phyloP scores from a whole-genome alignment of 257 asterid genomes.

The Nicotiana sylvestris region DNA sequence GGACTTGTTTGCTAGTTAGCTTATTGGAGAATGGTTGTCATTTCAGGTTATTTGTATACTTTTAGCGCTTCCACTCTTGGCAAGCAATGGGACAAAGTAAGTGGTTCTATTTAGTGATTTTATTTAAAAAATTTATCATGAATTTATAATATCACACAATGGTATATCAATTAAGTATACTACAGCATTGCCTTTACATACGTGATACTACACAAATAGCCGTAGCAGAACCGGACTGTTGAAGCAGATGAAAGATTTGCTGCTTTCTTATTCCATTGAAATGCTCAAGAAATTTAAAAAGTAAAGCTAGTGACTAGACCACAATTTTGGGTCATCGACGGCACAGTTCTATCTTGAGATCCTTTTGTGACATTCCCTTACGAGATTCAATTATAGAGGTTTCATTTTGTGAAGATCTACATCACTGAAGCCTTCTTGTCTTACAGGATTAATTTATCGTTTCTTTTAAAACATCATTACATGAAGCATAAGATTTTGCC shows the following conservation, averaged over 20 bases:
- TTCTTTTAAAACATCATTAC: background rate
- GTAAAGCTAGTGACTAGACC: background rate
- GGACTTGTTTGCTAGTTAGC: background rate
- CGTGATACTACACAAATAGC: background rate
- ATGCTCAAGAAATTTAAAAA: background rate
- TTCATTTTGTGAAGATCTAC: background rate
- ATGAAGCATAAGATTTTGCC: background rate
- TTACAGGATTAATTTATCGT: background rate
- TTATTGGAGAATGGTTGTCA: conserved; percentile 10
- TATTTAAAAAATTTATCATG: background rate
- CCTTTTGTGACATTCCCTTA: background rate
- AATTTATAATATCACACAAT: background rate
- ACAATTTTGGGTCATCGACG: background rate
- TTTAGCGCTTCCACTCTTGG: conserved; percentile 82
- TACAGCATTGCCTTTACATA: background rate
- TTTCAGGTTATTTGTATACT: conserved; percentile 82
- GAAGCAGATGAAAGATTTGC: background rate
- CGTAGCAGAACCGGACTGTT: background rate
- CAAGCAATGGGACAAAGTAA: conserved; percentile 84
- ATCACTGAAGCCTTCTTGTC: background rate
- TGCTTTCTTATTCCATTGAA: conserved; percentile 1
- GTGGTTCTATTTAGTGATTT: conserved; percentile 16
- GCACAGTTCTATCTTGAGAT: background rate
- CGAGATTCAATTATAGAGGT: background rate
- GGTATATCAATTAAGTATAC: background rate